phyloP scores from a whole-genome alignment of 179 eudicot species.

The Vitellaria paradoxa region DNA sequence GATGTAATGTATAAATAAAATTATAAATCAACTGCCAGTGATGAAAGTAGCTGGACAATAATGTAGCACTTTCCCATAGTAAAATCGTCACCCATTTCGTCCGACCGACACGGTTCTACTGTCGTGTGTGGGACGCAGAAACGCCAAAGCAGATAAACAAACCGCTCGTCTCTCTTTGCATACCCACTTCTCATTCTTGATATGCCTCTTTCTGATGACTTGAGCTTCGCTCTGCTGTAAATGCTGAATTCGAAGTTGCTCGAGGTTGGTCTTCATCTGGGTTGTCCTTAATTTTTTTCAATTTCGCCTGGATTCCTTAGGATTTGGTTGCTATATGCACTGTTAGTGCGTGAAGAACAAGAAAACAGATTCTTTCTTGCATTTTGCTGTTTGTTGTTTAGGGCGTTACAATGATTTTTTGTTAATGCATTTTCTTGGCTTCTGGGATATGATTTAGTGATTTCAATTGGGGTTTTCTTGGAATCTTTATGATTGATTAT shows the following conservation, averaged over 20 bases:
- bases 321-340: constrained; percentile 1
- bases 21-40: no score
- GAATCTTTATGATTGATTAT: background rate
- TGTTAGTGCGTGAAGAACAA: background rate
- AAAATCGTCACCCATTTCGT: background rate
- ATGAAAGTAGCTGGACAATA: no score
- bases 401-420: background rate
- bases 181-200: background rate
- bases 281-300: constrained; percentile 15
- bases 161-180: background rate
- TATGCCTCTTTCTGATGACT: background rate
- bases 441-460: background rate
- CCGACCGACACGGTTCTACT: background rate
- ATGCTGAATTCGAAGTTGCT: constrained; percentile 1
- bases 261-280: constrained; percentile 17
- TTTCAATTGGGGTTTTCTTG: background rate
- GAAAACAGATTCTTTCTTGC: background rate
- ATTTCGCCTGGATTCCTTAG: background rate
- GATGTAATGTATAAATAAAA: no score
- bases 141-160: background rate
- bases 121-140: background rate
- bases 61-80: no score
- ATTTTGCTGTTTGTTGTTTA: background rate
- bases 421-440: background rate
- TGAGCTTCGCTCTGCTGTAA: background rate